Evolutionary conservation across 257 asterid species (phyloP).

Genomic region (Apocynum venetum): DNA sequence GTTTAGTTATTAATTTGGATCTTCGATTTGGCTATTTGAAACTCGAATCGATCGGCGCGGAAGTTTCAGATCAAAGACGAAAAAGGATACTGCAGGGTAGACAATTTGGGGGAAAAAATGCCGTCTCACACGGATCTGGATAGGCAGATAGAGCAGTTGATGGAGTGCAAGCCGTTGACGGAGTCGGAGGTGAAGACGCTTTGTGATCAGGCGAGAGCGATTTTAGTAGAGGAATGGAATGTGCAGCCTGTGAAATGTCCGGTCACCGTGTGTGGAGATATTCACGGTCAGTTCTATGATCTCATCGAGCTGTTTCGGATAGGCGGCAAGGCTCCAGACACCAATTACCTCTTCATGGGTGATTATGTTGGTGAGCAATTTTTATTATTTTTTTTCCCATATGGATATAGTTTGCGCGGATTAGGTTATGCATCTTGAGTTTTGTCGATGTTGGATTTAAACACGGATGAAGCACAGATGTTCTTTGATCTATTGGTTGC

Average conservation of each 20-base stretch:
- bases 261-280: slow-evolving; percentile 89
- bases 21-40: neutral
- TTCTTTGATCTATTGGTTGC: slow-evolving; percentile 3
- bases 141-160: slow-evolving; percentile 76
- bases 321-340: slow-evolving; percentile 79
- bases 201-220: slow-evolving; percentile 80
- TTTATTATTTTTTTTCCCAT: neutral
- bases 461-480: neutral
- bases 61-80: slow-evolving; percentile 31
- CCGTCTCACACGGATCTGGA: slow-evolving; percentile 80
- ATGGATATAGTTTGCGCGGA: neutral
- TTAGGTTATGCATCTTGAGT: slow-evolving; percentile 2
- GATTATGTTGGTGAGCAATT: slow-evolving; percentile 75
- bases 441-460: neutral
- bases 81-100: neutral
- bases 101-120: slow-evolving; percentile 39
- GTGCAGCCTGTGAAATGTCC: slow-evolving; percentile 95
- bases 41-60: slow-evolving; percentile 1
- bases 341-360: slow-evolving; percentile 88
- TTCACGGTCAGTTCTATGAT: slow-evolving; percentile 86
- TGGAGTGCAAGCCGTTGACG: slow-evolving; percentile 80
- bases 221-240: slow-evolving; percentile 81
- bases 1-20: slow-evolving; percentile 5
- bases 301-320: slow-evolving; percentile 78
- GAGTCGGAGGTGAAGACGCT: slow-evolving; percentile 66